phyloP scores from a whole-genome alignment of 768 basidiomycete genomes.

The Amanita jacksonii region DNA sequence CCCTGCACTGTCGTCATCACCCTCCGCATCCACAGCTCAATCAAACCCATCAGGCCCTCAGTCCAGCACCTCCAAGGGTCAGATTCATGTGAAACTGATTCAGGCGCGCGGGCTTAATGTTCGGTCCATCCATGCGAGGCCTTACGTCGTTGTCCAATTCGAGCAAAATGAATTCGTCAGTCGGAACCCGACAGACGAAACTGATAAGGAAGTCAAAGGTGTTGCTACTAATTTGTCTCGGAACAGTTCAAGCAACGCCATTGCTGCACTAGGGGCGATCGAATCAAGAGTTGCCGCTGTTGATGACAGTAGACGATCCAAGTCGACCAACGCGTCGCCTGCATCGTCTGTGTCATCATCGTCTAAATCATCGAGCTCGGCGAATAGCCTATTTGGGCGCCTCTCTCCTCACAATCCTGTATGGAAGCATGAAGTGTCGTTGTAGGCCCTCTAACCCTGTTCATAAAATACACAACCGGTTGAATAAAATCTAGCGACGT shows the following conservation, averaged over 20 bases:
- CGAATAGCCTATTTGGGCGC: conserved; percentile 48
- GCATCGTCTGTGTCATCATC: conserved; percentile 28
- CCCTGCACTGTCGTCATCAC: conserved; percentile 24
- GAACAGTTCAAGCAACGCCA: conserved; percentile 47
- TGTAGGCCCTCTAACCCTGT: conserved; percentile 48
- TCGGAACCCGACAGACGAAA: conserved; percentile 78
- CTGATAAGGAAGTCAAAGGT: conserved; percentile 85
- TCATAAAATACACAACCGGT: conserved; percentile 1
- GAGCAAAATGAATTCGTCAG: conserved; percentile 98
- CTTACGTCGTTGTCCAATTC: conserved; percentile 96
- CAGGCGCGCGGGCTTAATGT: conserved; percentile 80
- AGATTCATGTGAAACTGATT: conserved; percentile 95
- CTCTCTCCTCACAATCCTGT: conserved; percentile 81
- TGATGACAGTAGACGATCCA: conserved; percentile 27
- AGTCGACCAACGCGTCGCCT: conserved; percentile 35
- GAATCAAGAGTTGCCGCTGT: conserved; percentile 34
- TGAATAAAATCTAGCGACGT: conserved; percentile 64
- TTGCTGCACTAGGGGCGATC: conserved; percentile 59
- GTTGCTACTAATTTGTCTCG: conserved; percentile 48
- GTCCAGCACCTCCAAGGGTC: conserved; percentile 40
- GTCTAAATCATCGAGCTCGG: conserved; percentile 24
- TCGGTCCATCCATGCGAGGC: conserved; percentile 50
- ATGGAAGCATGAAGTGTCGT: conserved; percentile 98
- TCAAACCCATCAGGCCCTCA: conserved; percentile 22
- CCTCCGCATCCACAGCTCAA: conserved; percentile 29